These are phyloP conservation scores for Ehretia macrophylla DNA, from an alignment of 257 asterid species.

Conservation along the genomic window DNA sequence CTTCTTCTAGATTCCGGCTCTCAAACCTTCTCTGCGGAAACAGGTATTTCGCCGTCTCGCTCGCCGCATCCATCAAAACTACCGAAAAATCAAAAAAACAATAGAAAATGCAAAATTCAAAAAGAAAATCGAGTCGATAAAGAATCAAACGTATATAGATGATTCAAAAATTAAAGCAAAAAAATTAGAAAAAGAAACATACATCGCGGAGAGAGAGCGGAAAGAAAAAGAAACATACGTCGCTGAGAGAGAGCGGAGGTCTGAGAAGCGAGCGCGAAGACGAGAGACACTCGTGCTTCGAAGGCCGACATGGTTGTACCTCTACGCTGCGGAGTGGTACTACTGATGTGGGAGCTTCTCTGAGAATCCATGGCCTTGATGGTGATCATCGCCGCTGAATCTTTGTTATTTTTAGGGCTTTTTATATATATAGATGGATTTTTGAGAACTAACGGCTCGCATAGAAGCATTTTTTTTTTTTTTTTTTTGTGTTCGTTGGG, in stretches of 20 bases:
- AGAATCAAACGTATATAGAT: too few species aligned
- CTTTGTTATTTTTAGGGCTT: not conserved
- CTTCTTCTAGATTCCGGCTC: conserved; percentile 66
- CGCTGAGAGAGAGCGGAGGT: conserved; percentile 63
- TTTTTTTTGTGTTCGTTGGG: not conserved
- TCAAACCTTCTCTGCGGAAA: conserved; percentile 56
- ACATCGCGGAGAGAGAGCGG: not conserved
- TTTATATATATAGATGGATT: conserved; percentile 11
- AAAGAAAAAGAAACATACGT: conserved; percentile 35
- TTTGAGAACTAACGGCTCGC: conserved; percentile 16
- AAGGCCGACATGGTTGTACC: conserved; percentile 29
- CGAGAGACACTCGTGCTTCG: conserved; percentile 66
- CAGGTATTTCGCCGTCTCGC: conserved; percentile 60
- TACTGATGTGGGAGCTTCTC: conserved; percentile 11
- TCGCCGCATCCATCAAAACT: conserved; percentile 66
- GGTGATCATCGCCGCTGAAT: conserved; percentile 8
- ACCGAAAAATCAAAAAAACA: not conserved
- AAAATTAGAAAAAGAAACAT: not conserved
- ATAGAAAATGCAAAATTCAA: not conserved
- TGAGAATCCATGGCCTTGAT: conserved; percentile 33
- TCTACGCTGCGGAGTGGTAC: conserved; percentile 12
- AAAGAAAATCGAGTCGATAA: not conserved
- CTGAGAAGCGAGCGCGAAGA: conserved; percentile 73
- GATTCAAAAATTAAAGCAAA: not conserved
- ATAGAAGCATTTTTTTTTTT: conserved; percentile 26